A percentile compares a stretch with the other conserved stretches of the same genome.
Conservation (phyloP, 805 yeast species). For the Suhomyces sp. region DNA sequence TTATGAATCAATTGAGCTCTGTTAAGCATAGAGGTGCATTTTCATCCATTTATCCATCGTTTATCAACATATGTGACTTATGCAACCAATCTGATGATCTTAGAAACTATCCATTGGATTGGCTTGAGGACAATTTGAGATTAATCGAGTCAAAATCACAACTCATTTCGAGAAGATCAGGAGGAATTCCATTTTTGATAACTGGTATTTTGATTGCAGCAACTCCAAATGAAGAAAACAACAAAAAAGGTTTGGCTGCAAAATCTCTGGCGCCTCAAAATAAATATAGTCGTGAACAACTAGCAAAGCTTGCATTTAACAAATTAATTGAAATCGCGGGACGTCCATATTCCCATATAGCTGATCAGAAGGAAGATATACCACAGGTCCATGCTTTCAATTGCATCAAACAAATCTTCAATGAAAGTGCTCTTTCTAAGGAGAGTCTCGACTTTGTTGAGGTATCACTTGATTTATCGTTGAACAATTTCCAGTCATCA, state of each 20-base stretch:
- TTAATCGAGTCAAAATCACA: slow-evolving; percentile 59
- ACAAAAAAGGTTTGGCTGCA: too few species aligned
- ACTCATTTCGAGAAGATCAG: slow-evolving; percentile 83
- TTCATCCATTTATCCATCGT: slow-evolving; percentile 82
- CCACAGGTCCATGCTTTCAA: slow-evolving; percentile 96
- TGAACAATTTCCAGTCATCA: slow-evolving; percentile 60
- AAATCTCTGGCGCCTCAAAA: too few species aligned
- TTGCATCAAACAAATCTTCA: slow-evolving; percentile 71
- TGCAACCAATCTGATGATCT: slow-evolving; percentile 39
- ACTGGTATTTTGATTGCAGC: slow-evolving; percentile 67
- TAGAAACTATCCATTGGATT: slow-evolving; percentile 44
- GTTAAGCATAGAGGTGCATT: slow-evolving; percentile 92
- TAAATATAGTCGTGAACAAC: slow-evolving; percentile 13
- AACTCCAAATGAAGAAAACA: too few species aligned
- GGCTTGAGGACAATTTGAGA: slow-evolving; percentile 60
- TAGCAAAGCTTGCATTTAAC: slow-evolving; percentile 52
- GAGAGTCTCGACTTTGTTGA: slow-evolving; percentile 53
- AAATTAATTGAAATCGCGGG: slow-evolving; percentile 55
- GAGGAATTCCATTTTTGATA: slow-evolving; percentile 82
- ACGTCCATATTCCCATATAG: slow-evolving; percentile 44
- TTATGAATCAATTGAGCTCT: slow-evolving; percentile 65
- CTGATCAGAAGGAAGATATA: slow-evolving; percentile 61
- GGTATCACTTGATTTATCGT: slow-evolving; percentile 57
- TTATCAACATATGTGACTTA: slow-evolving; percentile 61
- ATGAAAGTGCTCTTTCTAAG: slow-evolving; percentile 65